Conservation (phyloP, 1,139 yeast genomes). For the Debaryomyces robertsiae region DNA sequence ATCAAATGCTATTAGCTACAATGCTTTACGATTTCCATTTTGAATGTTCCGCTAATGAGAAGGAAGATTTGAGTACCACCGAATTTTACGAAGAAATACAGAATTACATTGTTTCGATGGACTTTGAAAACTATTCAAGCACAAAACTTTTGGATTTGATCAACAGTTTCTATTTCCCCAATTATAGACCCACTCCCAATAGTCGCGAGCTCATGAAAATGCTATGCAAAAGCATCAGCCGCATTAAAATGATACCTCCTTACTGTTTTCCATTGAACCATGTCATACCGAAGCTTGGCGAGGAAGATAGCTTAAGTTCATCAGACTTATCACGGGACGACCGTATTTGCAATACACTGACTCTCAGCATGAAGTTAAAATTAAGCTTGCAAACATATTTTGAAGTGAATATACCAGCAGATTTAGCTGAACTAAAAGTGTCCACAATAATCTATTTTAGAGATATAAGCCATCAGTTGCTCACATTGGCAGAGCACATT, state of each 20-base stretch:
- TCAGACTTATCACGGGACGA: not conserved
- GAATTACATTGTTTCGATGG: conserved; percentile 2
- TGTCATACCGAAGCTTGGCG: conserved; percentile 10
- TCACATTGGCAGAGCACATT: conserved; percentile 8
- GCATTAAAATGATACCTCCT: conserved; percentile 17
- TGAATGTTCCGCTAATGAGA: not conserved
- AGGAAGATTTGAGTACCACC: not conserved
- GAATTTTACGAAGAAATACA: conserved; percentile 1
- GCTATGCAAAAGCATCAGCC: conserved; percentile 11
- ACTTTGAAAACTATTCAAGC: conserved; percentile 1
- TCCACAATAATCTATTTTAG: conserved; percentile 7
- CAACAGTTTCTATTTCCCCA: not conserved
- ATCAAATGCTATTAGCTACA: conserved; percentile 6
- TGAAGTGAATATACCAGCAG: conserved; percentile 20
- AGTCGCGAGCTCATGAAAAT: not conserved
- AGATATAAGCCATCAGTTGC: conserved; percentile 7
- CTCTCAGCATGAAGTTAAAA: conserved; percentile 11
- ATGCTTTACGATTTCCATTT: conserved; percentile 1
- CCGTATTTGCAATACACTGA: conserved; percentile 6
- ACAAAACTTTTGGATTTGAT: conserved; percentile 1
- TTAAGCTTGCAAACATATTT: conserved; percentile 13
- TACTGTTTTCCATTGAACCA: conserved; percentile 23
- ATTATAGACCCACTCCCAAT: not conserved
- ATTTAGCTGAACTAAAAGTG: conserved; percentile 14
- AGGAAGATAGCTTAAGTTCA: not conserved